Evolutionary conservation across 2,329 filamentous ascomycete species (phyloP).

Genomic region (Phialophora macrospora): DNA sequence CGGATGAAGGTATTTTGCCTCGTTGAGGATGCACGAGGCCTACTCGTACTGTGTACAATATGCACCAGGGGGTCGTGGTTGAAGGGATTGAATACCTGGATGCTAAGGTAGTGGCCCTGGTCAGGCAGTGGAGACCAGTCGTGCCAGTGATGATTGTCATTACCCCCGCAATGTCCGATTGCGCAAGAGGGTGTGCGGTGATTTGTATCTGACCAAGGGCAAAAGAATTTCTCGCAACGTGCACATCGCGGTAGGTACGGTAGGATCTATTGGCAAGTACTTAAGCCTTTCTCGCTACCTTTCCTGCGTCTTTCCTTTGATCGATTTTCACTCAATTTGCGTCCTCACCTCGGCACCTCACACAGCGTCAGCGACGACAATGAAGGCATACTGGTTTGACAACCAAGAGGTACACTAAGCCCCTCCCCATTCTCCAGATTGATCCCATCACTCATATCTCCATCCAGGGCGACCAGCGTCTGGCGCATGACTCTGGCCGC

Average conservation of each 20-base stretch:
- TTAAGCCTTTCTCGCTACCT: slow-evolving; percentile 8
- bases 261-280: slow-evolving; percentile 1
- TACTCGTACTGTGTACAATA: neutral
- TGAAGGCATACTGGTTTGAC: slow-evolving; percentile 75
- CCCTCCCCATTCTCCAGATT: neutral
- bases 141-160: neutral
- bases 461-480: slow-evolving; percentile 85
- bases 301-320: neutral
- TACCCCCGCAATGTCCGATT: slow-evolving; percentile 14
- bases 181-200: slow-evolving; percentile 17
- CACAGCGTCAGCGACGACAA: slow-evolving; percentile 46
- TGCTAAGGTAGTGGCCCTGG: neutral
- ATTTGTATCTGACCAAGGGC: slow-evolving; percentile 20
- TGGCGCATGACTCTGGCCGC: slow-evolving; percentile 83
- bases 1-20: neutral
- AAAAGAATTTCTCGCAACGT: slow-evolving; percentile 22
- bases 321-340: neutral
- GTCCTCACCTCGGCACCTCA: neutral
- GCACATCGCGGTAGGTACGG: neutral
- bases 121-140: neutral
- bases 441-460: slow-evolving; percentile 16
- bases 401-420: slow-evolving; percentile 61
- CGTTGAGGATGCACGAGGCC: neutral
- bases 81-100: neutral
- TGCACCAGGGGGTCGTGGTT: neutral